Evolutionary conservation across 2,329 filamentous ascomycete species (phyloP).

Genomic region (Chalaropsis ovoidea): DNA sequence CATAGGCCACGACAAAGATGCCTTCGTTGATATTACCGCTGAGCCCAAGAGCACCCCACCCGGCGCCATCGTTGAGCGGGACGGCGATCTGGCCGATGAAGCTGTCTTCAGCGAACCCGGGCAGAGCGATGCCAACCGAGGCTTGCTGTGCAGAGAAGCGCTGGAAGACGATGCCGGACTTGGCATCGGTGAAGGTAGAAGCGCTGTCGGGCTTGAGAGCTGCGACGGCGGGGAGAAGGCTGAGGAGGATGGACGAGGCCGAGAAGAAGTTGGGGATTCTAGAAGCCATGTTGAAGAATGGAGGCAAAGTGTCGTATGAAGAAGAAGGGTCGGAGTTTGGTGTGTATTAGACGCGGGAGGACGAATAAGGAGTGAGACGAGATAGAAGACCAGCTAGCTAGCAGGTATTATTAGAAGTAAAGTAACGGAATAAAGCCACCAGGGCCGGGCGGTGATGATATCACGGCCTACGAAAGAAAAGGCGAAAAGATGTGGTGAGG

Average conservation of each 20-base stretch:
- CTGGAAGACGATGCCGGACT: constrained; percentile 27
- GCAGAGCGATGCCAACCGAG: constrained; percentile 38
- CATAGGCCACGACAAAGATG: constrained; percentile 38
- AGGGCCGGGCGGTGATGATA: constrained; percentile 21
- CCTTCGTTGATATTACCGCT: constrained; percentile 39
- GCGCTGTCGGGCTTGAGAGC: constrained; percentile 4
- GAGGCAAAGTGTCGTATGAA: background rate
- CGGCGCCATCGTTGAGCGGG: constrained; percentile 34
- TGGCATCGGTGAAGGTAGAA: constrained; percentile 23
- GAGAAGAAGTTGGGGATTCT: constrained; percentile 12
- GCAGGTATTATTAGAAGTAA: constrained; percentile 8
- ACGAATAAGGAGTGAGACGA: background rate
- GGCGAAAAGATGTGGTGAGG: background rate
- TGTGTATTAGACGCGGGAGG: background rate
- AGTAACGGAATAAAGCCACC: constrained; percentile 23
- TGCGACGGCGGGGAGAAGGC: constrained; percentile 12
- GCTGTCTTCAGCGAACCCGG: constrained; percentile 31
- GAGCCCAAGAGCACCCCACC: constrained; percentile 40
- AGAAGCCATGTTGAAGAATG: constrained; percentile 20
- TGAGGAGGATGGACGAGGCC: constrained; percentile 23
- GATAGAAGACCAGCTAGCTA: background rate
- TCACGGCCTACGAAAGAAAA: constrained; percentile 21
- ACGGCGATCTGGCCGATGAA: constrained; percentile 42
- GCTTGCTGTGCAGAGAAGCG: constrained; percentile 33
- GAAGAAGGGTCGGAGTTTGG: constrained; percentile 5